These are phyloP conservation scores for Salix brachista DNA, from an alignment of 345 rosid genomes.

Conservation along the genomic window DNA sequence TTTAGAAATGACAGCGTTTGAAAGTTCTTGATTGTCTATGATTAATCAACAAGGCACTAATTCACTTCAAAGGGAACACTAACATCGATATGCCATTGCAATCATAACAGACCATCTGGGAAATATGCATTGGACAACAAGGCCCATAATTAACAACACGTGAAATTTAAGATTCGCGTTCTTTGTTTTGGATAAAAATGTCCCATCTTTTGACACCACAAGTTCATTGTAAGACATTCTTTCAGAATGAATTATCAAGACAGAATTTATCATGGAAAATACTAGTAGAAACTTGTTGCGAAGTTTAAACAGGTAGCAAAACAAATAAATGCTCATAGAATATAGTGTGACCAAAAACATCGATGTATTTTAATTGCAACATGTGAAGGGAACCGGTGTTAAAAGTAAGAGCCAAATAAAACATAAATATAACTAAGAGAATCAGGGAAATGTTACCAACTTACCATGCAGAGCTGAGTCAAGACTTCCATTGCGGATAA, in stretches of 20 bases:
- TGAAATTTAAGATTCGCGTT: neutral
- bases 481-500: constrained; percentile 70
- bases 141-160: neutral
- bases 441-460: constrained; percentile 26
- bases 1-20: neutral
- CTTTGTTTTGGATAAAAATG: neutral
- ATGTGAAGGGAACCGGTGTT: neutral
- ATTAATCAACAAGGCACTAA: neutral
- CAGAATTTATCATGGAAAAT: neutral
- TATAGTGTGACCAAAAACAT: neutral
- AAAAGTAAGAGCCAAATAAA: neutral
- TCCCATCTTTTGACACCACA: neutral
- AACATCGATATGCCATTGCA: neutral
- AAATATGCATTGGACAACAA: neutral
- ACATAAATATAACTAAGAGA: neutral
- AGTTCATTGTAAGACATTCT: neutral
- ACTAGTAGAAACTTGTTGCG: neutral
- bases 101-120: neutral
- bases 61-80: neutral
- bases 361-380: neutral
- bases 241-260: neutral
- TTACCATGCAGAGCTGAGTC: constrained; percentile 78
- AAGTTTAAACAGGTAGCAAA: neutral
- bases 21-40: neutral
- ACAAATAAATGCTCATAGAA: neutral